Evolutionary conservation across 108 stramenopile genomes (phyloP).

Genomic region (Aurantiochytrium sp.): DNA sequence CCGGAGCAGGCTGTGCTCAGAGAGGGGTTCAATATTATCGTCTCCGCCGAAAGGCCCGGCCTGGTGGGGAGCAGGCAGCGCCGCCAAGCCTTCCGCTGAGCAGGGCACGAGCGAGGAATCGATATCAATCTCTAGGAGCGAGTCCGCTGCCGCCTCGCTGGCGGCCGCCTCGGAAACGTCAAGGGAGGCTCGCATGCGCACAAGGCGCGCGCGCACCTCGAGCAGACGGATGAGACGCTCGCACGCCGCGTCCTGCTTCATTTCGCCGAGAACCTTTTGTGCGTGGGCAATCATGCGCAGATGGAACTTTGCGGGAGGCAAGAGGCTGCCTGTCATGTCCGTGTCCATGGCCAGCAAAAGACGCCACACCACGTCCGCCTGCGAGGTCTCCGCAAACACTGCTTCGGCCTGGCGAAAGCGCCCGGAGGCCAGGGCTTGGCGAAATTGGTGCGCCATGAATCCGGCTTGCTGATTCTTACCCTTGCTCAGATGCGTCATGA

Average conservation of each 20-base stretch:
- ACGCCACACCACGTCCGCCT: neutral
- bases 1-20: neutral
- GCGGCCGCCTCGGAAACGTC: neutral
- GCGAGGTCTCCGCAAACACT: neutral
- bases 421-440: neutral
- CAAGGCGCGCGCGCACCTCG: neutral
- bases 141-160: neutral
- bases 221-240: neutral
- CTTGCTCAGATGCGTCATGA: neutral
- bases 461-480: neutral
- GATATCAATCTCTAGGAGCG: neutral
- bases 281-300: neutral
- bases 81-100: neutral
- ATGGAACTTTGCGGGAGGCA: neutral
- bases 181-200: neutral
- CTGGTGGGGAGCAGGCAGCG: neutral
- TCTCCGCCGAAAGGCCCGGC: no score
- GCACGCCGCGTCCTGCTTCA: neutral
- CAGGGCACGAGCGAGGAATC: neutral
- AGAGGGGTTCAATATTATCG: no score
- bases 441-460: constrained; percentile 11
- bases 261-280: neutral
- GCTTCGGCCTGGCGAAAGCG: neutral
- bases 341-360: neutral
- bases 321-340: neutral